Percentiles rank a stretch among this genome's conserved stretches.
These are phyloP conservation scores for Phialophora expanda DNA, from an alignment of 2,329 filamentous ascomycete genomes.

Conservation along the genomic window DNA sequence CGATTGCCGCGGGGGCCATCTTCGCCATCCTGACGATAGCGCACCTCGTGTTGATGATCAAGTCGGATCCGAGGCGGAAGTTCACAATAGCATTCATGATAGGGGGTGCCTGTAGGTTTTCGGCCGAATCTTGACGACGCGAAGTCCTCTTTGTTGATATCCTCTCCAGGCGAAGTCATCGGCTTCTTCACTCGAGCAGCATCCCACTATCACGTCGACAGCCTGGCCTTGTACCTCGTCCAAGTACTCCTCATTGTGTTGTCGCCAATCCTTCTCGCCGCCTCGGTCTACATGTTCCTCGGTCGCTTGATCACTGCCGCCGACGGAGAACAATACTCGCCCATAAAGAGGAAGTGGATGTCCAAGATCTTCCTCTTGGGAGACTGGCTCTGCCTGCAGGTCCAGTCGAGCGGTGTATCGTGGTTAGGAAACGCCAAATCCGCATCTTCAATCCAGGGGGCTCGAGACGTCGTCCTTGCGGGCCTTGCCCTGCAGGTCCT, in stretches of 20 bases:
- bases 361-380: slow-evolving; percentile 51
- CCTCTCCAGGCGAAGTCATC: slow-evolving; percentile 44
- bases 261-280: slow-evolving; percentile 53
- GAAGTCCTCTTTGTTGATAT: slow-evolving; percentile 7
- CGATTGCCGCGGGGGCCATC: slow-evolving; percentile 44
- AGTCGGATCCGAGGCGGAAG: slow-evolving; percentile 41
- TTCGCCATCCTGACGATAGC: slow-evolving; percentile 41
- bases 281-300: slow-evolving; percentile 55
- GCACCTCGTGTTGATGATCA: slow-evolving; percentile 41
- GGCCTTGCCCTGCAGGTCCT: slow-evolving; percentile 57
- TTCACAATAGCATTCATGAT: slow-evolving; percentile 52
- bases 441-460: slow-evolving; percentile 37
- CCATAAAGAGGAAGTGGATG: slow-evolving; percentile 46
- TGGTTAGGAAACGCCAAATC: slow-evolving; percentile 44
- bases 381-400: slow-evolving; percentile 52
- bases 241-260: slow-evolving; percentile 53
- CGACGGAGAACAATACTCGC: slow-evolving; percentile 43
- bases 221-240: slow-evolving; percentile 37
- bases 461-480: slow-evolving; percentile 53
- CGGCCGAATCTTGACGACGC: not conserved
- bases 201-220: slow-evolving; percentile 16
- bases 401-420: slow-evolving; percentile 49
- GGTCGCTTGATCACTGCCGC: slow-evolving; percentile 50
- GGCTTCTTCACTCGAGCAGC: slow-evolving; percentile 47
- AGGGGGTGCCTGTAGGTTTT: slow-evolving; percentile 41